These are phyloP conservation scores for Cenchrus americanus DNA, from an alignment of 176 grass and related monocot species.

Conservation along the genomic window DNA sequence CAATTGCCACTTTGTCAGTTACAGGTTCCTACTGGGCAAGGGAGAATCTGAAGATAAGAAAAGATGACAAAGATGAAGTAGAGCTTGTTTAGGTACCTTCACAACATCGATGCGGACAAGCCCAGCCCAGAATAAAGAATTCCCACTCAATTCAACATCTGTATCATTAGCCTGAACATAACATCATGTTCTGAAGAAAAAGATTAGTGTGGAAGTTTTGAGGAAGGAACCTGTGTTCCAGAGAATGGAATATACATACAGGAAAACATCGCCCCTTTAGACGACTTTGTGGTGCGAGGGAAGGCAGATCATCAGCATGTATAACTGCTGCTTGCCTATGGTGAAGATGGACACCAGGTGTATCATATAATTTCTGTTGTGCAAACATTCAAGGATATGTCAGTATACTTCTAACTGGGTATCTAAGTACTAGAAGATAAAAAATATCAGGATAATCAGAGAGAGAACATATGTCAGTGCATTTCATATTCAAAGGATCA, in stretches of 20 bases:
- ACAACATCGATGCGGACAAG: slow-evolving; percentile 80
- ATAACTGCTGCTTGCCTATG: slow-evolving; percentile 94
- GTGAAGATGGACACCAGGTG: slow-evolving; percentile 96
- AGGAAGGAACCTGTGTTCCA: slow-evolving; percentile 36
- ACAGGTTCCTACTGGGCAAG: not conserved
- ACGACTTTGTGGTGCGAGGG: slow-evolving; percentile 93
- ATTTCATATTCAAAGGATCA: slow-evolving; percentile 11
- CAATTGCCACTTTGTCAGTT: slow-evolving; percentile 28
- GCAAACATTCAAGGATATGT: slow-evolving; percentile 28
- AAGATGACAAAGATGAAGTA: not conserved
- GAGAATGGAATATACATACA: slow-evolving; percentile 57
- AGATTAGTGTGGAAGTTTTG: slow-evolving; percentile 42
- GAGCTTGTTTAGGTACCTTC: slow-evolving; percentile 57
- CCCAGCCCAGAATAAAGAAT: slow-evolving; percentile 89
- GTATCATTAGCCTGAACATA: slow-evolving; percentile 72
- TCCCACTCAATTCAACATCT: slow-evolving; percentile 69
- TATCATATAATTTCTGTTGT: slow-evolving; percentile 89
- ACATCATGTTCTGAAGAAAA: slow-evolving; percentile 59
- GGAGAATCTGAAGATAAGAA: not conserved
- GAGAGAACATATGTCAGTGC: not conserved
- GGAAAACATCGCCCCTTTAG: slow-evolving; percentile 69
- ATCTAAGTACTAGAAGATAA: not conserved
- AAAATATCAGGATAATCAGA: not conserved
- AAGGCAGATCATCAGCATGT: slow-evolving; percentile 85
- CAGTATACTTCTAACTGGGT: slow-evolving; percentile 5